Conservation (phyloP, 1,284 basidiomycete genomes). For the Abortiporus biennis region DNA sequence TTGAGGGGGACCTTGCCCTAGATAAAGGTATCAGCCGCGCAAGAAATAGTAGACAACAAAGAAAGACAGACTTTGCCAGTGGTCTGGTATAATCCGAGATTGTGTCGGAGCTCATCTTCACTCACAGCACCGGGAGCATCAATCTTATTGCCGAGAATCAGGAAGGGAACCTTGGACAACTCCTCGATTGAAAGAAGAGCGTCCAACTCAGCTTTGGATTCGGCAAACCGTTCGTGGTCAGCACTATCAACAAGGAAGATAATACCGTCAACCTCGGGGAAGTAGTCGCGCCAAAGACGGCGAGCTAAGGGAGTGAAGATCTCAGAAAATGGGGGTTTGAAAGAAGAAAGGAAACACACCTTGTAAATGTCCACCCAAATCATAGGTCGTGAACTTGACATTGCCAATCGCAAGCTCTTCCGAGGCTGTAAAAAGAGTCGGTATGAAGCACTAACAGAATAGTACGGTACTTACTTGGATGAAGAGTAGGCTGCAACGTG, state of each 20-base stretch:
- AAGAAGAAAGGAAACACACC: slow-evolving; percentile 41
- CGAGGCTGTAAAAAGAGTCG: slow-evolving; percentile 60
- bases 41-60: not conserved
- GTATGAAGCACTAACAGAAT: not conserved
- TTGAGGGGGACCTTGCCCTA: slow-evolving; percentile 95
- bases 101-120: slow-evolving; percentile 95
- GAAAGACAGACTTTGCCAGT: slow-evolving; percentile 85
- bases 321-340: slow-evolving; percentile 8
- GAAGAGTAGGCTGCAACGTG: slow-evolving; percentile 96
- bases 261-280: slow-evolving; percentile 99
- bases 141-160: slow-evolving; percentile 99
- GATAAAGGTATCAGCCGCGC: not conserved
- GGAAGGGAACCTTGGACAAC: slow-evolving; percentile 94
- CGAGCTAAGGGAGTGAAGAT: slow-evolving; percentile 55
- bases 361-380: slow-evolving; percentile 96
- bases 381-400: slow-evolving; percentile 99
- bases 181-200: slow-evolving; percentile 93
- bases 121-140: slow-evolving; percentile 97
- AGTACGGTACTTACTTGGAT: slow-evolving; percentile 75
- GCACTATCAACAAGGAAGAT: slow-evolving; percentile 98
- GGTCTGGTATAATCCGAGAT: slow-evolving; percentile 95
- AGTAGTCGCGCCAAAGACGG: slow-evolving; percentile 99
- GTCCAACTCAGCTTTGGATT: slow-evolving; percentile 96
- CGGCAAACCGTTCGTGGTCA: slow-evolving; percentile 93
- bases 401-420: slow-evolving; percentile 99